Evolutionary conservation across 805 yeast genomes (phyloP).

Genomic region (Cyberlindnera maclurae): DNA sequence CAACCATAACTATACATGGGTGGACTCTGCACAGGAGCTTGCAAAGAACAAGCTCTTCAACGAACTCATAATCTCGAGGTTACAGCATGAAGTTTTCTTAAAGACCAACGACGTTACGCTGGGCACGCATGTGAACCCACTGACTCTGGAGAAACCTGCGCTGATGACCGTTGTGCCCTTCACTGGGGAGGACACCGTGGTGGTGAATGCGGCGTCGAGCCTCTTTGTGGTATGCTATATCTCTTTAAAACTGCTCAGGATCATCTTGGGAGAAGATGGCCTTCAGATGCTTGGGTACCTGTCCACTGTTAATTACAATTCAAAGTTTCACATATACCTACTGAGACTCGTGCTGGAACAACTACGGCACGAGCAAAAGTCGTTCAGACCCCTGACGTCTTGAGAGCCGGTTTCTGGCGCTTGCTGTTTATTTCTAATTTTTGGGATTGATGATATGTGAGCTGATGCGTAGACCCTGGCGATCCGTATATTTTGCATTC

Average conservation of each 20-base stretch:
- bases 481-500: no score
- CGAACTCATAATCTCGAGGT: slow-evolving; percentile 17
- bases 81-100: slow-evolving; percentile 18
- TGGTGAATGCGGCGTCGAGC: slow-evolving; percentile 15
- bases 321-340: slow-evolving; percentile 18
- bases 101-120: slow-evolving; percentile 18
- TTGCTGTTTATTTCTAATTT: no score
- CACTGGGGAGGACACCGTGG: slow-evolving; percentile 16
- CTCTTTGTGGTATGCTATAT: slow-evolving; percentile 18
- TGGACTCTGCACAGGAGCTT: slow-evolving; percentile 21
- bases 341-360: slow-evolving; percentile 12
- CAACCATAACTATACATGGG: slow-evolving; percentile 19
- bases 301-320: slow-evolving; percentile 17
- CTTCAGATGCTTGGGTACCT: slow-evolving; percentile 18
- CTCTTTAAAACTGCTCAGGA: slow-evolving; percentile 16
- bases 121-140: slow-evolving; percentile 17
- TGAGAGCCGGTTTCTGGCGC: not conserved
- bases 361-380: slow-evolving; percentile 1
- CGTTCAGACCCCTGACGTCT: not conserved
- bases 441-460: no score
- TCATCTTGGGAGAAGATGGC: slow-evolving; percentile 15
- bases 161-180: slow-evolving; percentile 17
- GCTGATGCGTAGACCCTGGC: no score
- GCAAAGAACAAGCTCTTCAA: slow-evolving; percentile 17
- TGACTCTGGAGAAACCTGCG: slow-evolving; percentile 18